A percentile compares a stretch with the other conserved stretches of the same genome.
Evolutionary conservation across 2,329 filamentous ascomycete genomes (phyloP).

Genomic region (Pseudopyricularia cyperi): DNA sequence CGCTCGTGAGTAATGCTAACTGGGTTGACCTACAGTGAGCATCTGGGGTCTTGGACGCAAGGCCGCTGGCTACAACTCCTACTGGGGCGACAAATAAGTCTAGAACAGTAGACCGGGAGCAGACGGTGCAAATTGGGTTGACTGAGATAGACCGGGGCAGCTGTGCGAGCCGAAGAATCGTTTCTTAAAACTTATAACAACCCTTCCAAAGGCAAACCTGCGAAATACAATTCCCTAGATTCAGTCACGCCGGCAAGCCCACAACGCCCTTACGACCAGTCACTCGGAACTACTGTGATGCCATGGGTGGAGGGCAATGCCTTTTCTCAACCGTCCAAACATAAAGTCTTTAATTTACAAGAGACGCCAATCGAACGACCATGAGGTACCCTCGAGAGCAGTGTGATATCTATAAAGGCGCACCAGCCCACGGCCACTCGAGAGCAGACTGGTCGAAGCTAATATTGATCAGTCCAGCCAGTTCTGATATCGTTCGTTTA

Average conservation of each 20-base stretch:
- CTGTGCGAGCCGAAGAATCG: background rate
- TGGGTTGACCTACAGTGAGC: conserved; percentile 23
- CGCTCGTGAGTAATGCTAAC: background rate
- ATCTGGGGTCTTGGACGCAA: conserved; percentile 66
- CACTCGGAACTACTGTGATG: background rate
- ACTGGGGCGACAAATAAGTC: conserved; percentile 27
- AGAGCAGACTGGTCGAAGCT: no score
- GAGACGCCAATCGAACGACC: background rate
- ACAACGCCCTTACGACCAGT: background rate
- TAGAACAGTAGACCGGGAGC: background rate
- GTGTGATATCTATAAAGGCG: background rate
- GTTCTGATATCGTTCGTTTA: no score
- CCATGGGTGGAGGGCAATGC: background rate
- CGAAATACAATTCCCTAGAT: background rate
- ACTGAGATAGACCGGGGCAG: background rate
- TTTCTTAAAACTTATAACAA: background rate
- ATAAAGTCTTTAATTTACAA: background rate
- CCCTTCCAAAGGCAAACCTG: background rate
- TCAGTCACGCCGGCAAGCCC: background rate
- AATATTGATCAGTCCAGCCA: no score
- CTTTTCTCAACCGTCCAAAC: background rate
- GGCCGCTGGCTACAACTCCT: conserved; percentile 67
- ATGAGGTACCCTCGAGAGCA: background rate
- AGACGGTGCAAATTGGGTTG: background rate
- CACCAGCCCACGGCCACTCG: background rate